Evolutionary conservation across 2,329 filamentous ascomycete genomes (phyloP), one percentile per base, ranked within the genome.

Genomic region (Xylogone sp.): DNA sequence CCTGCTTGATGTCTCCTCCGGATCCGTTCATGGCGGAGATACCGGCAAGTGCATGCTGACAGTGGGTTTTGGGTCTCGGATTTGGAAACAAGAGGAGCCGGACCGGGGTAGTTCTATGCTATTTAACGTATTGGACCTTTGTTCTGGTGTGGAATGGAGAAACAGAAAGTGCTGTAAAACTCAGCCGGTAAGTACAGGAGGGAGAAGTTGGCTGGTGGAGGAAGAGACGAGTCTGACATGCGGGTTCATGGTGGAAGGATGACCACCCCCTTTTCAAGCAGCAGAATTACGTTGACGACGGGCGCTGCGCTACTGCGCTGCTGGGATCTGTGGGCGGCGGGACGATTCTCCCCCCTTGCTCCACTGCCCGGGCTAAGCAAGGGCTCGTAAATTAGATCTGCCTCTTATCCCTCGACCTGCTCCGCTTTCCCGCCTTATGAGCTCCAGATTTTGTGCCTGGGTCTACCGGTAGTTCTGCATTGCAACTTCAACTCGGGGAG

Each of bases 21-120:
- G 52, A 60, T 59, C 53, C 59, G 53, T 62, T 62, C 64, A 66
- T 66, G 52, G 58, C 53, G 52, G 42, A 52, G 42, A 46, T 54
- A 48, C 29, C 31, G 52, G 51, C 56, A 55, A 53, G 56, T 48
- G 55, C 61, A 65, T 64, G 50, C 59, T 64, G 54, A 53, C 42
- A 29, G 29, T 8, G 5, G 19, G 1, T 47, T 47, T 12, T 10
- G 22, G 13, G n/a, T n/a, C 12, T 39, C n/a, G 34, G n/a, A 27
- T 27, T 4, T 39, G 5, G 34, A 13, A 9, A 18, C 8, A 4
- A 7, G 34, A 39, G 4, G 34, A 39, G 8, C 5, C 10, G 6
- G 34, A 16, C 8, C n/a, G 34, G 5, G 34, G 13, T 39, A 10
- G 10, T 18, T 20, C 19, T 19, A 18, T 21, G 42, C 13, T 21